Base-by-base conservation (phyloP, 495 filamentous ascomycete genomes). In the Haplographium delicatum region DNA sequence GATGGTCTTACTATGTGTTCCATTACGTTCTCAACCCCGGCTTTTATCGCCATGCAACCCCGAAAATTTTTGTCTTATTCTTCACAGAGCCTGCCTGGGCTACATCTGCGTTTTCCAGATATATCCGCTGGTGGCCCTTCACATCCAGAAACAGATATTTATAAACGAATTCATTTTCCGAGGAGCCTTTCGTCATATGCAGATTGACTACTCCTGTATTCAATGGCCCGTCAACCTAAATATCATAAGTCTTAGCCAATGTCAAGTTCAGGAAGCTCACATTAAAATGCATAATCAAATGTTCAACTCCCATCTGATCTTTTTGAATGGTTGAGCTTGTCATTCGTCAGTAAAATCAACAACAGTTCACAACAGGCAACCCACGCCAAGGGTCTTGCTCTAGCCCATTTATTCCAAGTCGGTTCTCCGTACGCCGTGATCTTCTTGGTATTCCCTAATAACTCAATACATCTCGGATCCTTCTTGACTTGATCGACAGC, bases 251-350 rank as follows among this genome's bases (percentile, higher is more conserved):
- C 23, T 44, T 10, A n/a, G 9, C 8, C 13, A 18, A 44, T 10
- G 31, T n/a, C 30, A 54, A 15, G 15, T 2, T 16, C 11, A 20
- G 42, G 28, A 62, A 11, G 16, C 70, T 50, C 70, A 91, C 88
- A 64, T 95, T 84, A 65, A 98, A 98, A 44, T 87, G 84, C 76
- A 98, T 88, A 38, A 75, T 72, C 53, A 96, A 58, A 68, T 96
- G 89, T 57, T 96, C 86, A 37, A 77, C 81, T 3, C 91, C 93
- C 51, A 76, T 68, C 4, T 71, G 65, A 62, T 96, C 91, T 51
- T 77, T 90, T 50, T 77, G 77, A 1, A 74, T 60, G 0, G 71
- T 81, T 6, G 84, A 84, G 30, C 85, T 88, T 11, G 13, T 26
- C 7, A 33, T 42, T 39, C 30, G 26, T 25, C 20, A 45, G 4